phyloP scores from a whole-genome alignment of 805 yeast genomes.

The Saturnispora sekii region DNA sequence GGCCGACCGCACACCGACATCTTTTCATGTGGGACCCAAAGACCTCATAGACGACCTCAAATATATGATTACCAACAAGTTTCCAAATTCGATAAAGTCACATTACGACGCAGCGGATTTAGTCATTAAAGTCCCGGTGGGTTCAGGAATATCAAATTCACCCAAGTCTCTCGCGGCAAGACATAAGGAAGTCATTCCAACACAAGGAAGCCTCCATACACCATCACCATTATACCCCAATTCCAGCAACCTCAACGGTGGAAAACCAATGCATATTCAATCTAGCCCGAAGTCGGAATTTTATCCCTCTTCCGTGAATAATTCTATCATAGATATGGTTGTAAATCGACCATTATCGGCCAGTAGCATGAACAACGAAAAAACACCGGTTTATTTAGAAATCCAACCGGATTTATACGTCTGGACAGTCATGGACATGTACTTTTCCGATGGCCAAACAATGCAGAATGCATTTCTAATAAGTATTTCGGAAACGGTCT shows the following conservation, averaged over 20 bases:
- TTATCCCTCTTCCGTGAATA: neutral
- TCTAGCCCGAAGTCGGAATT: conserved; percentile 1
- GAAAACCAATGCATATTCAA: neutral
- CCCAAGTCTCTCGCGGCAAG: neutral
- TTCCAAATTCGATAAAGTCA: conserved; percentile 56
- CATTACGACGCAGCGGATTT: conserved; percentile 63
- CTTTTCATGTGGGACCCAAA: conserved; percentile 46
- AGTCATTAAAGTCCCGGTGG: conserved; percentile 22
- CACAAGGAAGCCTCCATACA: neutral
- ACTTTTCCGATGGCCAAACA: conserved; percentile 59
- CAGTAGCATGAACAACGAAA: neutral
- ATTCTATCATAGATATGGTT: neutral
- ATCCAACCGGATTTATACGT: conserved; percentile 56
- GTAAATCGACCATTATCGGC: conserved; percentile 1
- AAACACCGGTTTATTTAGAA: conserved; percentile 3
- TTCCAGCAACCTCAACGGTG: neutral
- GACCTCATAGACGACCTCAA: conserved; percentile 83
- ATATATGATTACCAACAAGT: conserved; percentile 48
- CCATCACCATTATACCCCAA: conserved; percentile 6
- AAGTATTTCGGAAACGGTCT: conserved; percentile 23
- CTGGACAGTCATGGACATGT: conserved; percentile 46
- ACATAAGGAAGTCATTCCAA: neutral
- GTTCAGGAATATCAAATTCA: neutral
- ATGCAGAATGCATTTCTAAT: conserved; percentile 56
- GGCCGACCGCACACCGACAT: conserved; percentile 52